Base-by-base conservation (phyloP, 2,329 filamentous ascomycete genomes). In the Aspergillus novofumigatus region DNA sequence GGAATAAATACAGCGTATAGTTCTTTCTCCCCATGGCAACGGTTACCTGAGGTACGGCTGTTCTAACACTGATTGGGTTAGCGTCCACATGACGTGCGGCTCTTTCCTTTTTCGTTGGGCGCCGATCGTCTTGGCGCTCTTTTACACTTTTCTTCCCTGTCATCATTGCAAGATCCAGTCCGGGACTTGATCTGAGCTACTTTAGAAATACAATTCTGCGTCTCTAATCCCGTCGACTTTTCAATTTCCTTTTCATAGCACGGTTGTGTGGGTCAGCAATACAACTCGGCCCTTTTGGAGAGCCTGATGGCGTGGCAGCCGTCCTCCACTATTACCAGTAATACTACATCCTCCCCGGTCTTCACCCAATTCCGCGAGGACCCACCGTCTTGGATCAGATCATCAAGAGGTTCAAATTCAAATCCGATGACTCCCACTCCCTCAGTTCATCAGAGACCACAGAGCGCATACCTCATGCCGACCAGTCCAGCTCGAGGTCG, bases 401-500 rank as follows among this genome's bases (percentile, higher is more conserved):
- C 67, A 64, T 66, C 65, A 49, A 64, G 67, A 55, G 52, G 59
- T 60, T 66, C 65, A 54, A 64, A 65, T 60, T 66, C 65, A 54
- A 64, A 65, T 54, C 59, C 62, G 53, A 68, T 67, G 57, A 61
- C 63, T 61, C 73, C 72, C 64, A 69, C 65, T 53, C 68, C 77
- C 51, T 69, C 77, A 51, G 80, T 80, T 45, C 54, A 54, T 56
- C 62, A 62, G 51, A 81, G 80, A 77, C 77, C 60, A 75, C 83
- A 51, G 76, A 90, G 90, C 70, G 92, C 92, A 25, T 96, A 93
- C 78, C 86, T 96, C 69, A 94, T 97, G 90, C 88, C 91, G 20
- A 90, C 91, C 69, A 92, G 89, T 61, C 91, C 92, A 14, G 80
- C 86, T 58, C 90, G 89, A 72, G 83, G 81, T 65, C 81, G 84